Base-by-base conservation (phyloP, 495 filamentous ascomycete species). In the Aspergillus coremiiformis region DNA sequence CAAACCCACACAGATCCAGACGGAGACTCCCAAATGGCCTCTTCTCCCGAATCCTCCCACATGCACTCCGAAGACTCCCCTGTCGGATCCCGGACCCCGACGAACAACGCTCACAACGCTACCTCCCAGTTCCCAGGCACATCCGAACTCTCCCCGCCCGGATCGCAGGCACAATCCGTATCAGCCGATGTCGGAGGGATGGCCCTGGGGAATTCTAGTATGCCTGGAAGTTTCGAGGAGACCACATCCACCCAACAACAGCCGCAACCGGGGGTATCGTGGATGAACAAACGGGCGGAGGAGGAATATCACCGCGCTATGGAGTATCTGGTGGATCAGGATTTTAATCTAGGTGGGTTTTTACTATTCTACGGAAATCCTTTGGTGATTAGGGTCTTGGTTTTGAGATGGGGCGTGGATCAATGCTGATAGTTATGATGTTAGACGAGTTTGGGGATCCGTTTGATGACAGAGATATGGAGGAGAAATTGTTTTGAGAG, bases 401-500 rank as follows among this genome's bases (percentile, higher is more conserved):
- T 37, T 49, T 21, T 8, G 17, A 4, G 15, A 11, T 47, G 23
- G 1, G 44, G 15, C n/a, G 12, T 35, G 5, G 3, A 15, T n/a
- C 20, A 14, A 35, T n/a, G 47, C 51, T 57, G 44, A 57, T 24
- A 3, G 17, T 35, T 4, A 3, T 42, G 15, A 20, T 19, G 0
- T 46, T 49, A 79, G 76, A 66, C 51, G 72, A 78, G 45, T 79
- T 76, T 33, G 77, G 77, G 5, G 83, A 83, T 57, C 72, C 73
- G 3, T 77, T 84, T 55, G 79, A 84, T 66, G 83, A 86, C 54
- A 67, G 68, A 6, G 78, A 81, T 60, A 79, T 85, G 80, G 62
- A 76, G 41, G 66, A 76, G 58, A 79, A 85, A 62, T 22, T 62
- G 29, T 32, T 47, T 61, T 84, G n/a, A 48, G 77, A 79, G 57